Base-by-base conservation (phyloP, 345 rosid species). In the Raphanus raphanistrum region DNA sequence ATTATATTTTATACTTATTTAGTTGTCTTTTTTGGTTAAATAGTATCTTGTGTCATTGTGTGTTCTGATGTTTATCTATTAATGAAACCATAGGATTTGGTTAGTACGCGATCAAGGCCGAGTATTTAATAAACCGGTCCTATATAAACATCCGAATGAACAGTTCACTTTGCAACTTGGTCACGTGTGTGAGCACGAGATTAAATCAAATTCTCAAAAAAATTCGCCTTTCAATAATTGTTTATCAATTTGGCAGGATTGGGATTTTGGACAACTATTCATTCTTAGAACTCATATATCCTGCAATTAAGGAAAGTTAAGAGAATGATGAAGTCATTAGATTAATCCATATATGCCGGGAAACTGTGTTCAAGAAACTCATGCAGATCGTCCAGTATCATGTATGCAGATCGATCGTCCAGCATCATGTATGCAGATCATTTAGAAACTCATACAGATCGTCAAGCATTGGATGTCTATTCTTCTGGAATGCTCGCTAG, bases 331-430 rank as follows among this genome's bases (percentile, higher is more conserved):
- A 76, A 68, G 74, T 76, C 11, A 43, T 29, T 13, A 68, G 59
- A 38, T 68, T 73, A 67, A 76, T 76, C 58, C 79, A 68, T 76
- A 60, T 68, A 32, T 32, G 36, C 36, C 6, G 73, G 79, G 48
- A 25, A 68, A 2, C 21, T 68, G 74, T 5, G 74, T 69, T 45
- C 80, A 65, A 60, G 80, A 52, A 41, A 62, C 63, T 48, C 84
- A 82, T 8, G 70, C 33, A 4, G 81, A 85, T 62, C 77, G 83
- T 17, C 85, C 87, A 45, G 72, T n/a, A 32, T 32, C 48, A 80
- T 85, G 79, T 63, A 84, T 50, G 33, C 72, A 21, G 36, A 32
- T 32, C 36, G 36, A 21, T 21, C 21, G 21, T 32, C 36, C 36
- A 32, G 36, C 7, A 32, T 32, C 36, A 32, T 32, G 36, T 32